These are phyloP conservation scores for Daldinia concentrica DNA, from an alignment of 495 filamentous ascomycete genomes.

Conservation along the genomic window DNA sequence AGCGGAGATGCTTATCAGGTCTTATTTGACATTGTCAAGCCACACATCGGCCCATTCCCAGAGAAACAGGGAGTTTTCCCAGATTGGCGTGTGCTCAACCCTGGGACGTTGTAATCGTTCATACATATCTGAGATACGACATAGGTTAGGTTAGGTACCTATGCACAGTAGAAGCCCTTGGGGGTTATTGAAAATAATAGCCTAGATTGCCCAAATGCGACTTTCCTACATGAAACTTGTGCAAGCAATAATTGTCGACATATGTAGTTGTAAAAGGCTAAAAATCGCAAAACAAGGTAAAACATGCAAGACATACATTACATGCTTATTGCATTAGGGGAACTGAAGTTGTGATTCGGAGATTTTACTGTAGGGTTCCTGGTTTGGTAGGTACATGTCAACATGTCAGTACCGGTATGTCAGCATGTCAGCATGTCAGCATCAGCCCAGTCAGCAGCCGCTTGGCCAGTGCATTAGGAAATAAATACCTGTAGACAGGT, in stretches of 20 bases:
- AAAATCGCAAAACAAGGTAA: neutral
- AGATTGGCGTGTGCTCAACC: slow-evolving; percentile 52
- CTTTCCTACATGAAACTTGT: neutral
- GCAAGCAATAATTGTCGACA: neutral
- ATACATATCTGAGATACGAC: neutral
- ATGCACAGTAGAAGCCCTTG: neutral
- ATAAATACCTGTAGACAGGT: too few relatives aligned
- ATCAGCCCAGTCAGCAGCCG: slow-evolving; percentile 26
- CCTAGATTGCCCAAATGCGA: neutral
- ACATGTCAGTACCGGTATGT: too few relatives aligned
- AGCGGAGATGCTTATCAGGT: slow-evolving; percentile 60
- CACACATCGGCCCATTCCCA: slow-evolving; percentile 50
- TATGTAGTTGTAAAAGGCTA: slow-evolving; percentile 1
- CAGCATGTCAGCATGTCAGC: too few relatives aligned
- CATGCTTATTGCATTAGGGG: slow-evolving; percentile 23
- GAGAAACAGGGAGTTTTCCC: slow-evolving; percentile 50
- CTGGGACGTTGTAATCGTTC: slow-evolving; percentile 32
- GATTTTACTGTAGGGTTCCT: slow-evolving; percentile 22
- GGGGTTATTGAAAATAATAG: neutral
- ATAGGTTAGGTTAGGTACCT: neutral
- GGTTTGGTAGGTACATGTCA: neutral
- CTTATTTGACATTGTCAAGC: slow-evolving; percentile 56
- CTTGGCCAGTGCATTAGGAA: slow-evolving; percentile 25
- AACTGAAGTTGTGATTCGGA: slow-evolving; percentile 22
- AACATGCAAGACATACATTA: slow-evolving; percentile 9